Percentiles rank a stretch among this genome's conserved stretches.
Evolutionary conservation across 768 basidiomycete genomes (phyloP).

Genomic region (Boletus coccyginus): DNA sequence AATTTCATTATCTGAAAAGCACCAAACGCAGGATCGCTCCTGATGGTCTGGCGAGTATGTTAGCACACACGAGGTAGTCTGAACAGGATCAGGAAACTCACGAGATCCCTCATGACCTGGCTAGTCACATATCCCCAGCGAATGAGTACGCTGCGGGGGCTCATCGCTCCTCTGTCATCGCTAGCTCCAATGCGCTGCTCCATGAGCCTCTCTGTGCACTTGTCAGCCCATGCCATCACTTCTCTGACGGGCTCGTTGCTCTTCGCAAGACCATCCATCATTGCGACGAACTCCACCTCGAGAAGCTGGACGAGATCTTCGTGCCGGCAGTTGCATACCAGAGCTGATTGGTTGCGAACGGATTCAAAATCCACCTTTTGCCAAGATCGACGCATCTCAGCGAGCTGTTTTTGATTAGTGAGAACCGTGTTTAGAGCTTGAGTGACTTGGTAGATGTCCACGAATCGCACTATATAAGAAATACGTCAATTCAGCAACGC

Average conservation of each 20-base stretch:
- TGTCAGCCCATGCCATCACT: slow-evolving; percentile 90
- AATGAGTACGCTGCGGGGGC: slow-evolving; percentile 82
- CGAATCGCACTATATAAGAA: slow-evolving; percentile 66
- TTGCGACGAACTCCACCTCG: slow-evolving; percentile 78
- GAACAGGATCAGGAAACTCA: slow-evolving; percentile 36
- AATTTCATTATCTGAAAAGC: slow-evolving; percentile 90
- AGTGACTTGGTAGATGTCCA: slow-evolving; percentile 90
- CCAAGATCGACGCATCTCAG: slow-evolving; percentile 88
- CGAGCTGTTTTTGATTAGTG: slow-evolving; percentile 80
- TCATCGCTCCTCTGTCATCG: slow-evolving; percentile 80
- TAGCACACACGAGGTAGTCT: not conserved
- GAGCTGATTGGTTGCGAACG: slow-evolving; percentile 87
- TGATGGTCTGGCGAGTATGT: slow-evolving; percentile 63
- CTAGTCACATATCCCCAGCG: slow-evolving; percentile 93
- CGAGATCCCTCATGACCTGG: slow-evolving; percentile 89
- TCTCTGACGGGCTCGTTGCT: slow-evolving; percentile 79
- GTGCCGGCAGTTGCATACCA: slow-evolving; percentile 91
- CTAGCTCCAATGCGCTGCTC: slow-evolving; percentile 56
- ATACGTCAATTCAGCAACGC: slow-evolving; percentile 3
- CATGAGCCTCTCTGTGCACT: slow-evolving; percentile 84
- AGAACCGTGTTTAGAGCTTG: slow-evolving; percentile 87
- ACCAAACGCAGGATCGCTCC: slow-evolving; percentile 89
- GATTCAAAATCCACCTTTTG: slow-evolving; percentile 87
- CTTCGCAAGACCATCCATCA: slow-evolving; percentile 70
- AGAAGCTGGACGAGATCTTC: slow-evolving; percentile 84